Base-by-base conservation (phyloP, 179 eudicot species). In the Beta lomatogona region DNA sequence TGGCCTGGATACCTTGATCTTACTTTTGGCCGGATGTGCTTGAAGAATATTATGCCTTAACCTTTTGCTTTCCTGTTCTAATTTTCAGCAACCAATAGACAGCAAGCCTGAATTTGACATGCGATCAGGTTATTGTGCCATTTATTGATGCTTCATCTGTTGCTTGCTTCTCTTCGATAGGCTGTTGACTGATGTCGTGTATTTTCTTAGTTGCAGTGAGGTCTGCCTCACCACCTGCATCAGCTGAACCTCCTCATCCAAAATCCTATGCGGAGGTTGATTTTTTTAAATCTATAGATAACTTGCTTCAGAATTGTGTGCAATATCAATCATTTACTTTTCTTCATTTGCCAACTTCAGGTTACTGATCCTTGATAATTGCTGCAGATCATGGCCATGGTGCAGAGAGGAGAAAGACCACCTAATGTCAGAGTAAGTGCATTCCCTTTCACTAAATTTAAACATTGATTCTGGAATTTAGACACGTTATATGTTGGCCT, bases 381-480 rank as follows among this genome's bases (percentile, higher is more conserved):
- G 59, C 76, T 85, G 82, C 91, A 94, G 98, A 96, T 94, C 73
- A 90, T 94, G 94, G 90, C 89, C 78, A 96, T 92, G 99, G 87
- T 94, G 76, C 93, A 89, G 85, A 90, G 94, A 91, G 98, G 98
- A 74, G 97, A 94, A 88, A 90, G 85, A 80, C 98, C 97, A 80
- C 88, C 98, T 55, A 87, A 87, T 75, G 81, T 87, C 80, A 85
- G 89, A 82, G 89, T 87, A 80, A 73, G 87, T 83, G 25, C 66
- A 48, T 18, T 15, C 16, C 71, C 55, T 61, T 55, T 61, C 54
- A 4, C 13, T 74, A n/a, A 9, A 48, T 74, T 73, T 19, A 48
- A 0, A 69, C 76, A 14, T n/a, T 21, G 25, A 64, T 71, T 48
- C 41, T 54, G 16, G 61, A 59, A 5, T 3, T 25, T 60, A 21